phyloP scores from a whole-genome alignment of 2,329 filamentous ascomycete genomes.

The Epichloe scottii region DNA sequence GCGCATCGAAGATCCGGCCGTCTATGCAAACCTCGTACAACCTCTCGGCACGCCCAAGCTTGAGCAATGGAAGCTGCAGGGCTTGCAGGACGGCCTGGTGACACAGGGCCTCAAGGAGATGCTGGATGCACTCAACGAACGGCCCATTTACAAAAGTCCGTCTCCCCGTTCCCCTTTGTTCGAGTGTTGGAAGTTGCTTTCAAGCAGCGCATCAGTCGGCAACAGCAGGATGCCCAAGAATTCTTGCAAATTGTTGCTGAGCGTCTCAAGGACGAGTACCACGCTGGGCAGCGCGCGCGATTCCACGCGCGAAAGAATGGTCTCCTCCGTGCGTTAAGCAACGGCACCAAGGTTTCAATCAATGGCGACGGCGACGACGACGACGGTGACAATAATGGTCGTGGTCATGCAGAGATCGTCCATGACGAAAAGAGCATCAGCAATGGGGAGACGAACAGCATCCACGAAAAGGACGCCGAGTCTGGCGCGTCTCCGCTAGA shows the following conservation, averaged over 20 bases:
- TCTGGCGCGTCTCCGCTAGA: not conserved
- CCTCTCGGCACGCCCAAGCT: constrained; percentile 28
- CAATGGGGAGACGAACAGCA: not conserved
- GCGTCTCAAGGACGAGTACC: constrained; percentile 84
- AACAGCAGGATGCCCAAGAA: constrained; percentile 96
- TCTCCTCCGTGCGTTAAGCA: constrained; percentile 8
- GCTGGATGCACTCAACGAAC: constrained; percentile 82
- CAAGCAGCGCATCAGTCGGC: constrained; percentile 76
- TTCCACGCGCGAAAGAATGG: constrained; percentile 33
- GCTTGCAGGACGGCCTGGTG: constrained; percentile 68
- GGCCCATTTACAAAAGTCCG: constrained; percentile 91
- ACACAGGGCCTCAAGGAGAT: constrained; percentile 85
- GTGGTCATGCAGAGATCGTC: constrained; percentile 5
- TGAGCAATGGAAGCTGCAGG: constrained; percentile 49
- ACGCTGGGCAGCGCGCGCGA: constrained; percentile 67
- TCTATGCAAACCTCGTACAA: constrained; percentile 56
- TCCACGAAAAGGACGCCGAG: not conserved
- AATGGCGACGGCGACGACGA: constrained; percentile 9
- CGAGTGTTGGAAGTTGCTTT: constrained; percentile 75
- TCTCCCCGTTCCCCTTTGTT: constrained; percentile 78
- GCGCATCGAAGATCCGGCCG: constrained; percentile 60
- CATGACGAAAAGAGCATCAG: not conserved
- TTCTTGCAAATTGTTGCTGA: constrained; percentile 92
- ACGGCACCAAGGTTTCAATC: not conserved
- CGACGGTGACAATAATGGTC: constrained; percentile 10